Conservation (phyloP, 2,329 filamentous ascomycete genomes). For the Hortaea werneckii region DNA sequence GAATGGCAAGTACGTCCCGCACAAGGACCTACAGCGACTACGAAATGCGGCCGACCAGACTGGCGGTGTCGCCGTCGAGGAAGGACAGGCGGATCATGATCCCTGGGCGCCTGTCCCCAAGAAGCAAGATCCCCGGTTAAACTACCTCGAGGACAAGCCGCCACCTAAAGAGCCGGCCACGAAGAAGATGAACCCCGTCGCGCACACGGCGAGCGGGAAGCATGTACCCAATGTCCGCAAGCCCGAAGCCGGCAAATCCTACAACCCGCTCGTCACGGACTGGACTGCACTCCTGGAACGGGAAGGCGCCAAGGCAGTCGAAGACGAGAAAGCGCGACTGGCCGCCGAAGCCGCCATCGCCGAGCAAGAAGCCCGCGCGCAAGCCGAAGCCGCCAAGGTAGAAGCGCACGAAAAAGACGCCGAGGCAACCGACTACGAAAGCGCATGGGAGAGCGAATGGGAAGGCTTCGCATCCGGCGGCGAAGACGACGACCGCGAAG, state of each 20-base stretch:
- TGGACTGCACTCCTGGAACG: conserved; percentile 67
- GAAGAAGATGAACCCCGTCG: conserved; percentile 63
- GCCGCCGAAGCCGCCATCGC: conserved; percentile 56
- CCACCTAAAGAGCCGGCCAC: conserved; percentile 64
- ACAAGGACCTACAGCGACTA: conserved; percentile 72
- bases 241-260: conserved; percentile 75
- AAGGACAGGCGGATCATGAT: conserved; percentile 58
- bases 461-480: conserved; percentile 44
- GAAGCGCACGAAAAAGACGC: conserved; percentile 65
- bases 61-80: conserved; percentile 41
- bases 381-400: conserved; percentile 64
- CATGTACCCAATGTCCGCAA: conserved; percentile 73
- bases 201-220: conserved; percentile 60
- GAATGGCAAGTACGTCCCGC: conserved; percentile 63
- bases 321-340: conserved; percentile 65
- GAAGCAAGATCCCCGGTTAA: conserved; percentile 44
- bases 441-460: conserved; percentile 81
- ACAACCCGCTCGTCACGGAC: conserved; percentile 81
- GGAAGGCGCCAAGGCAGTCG: conserved; percentile 70
- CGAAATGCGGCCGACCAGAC: conserved; percentile 67
- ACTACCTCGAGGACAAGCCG: conserved; percentile 53
- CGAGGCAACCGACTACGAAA: conserved; percentile 52
- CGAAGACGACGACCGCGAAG: conserved; percentile 46
- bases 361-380: conserved; percentile 56
- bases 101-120: conserved; percentile 57